A percentile compares a stretch with the other conserved stretches of the same genome.
These are phyloP conservation scores for Malania oleifera DNA, from an alignment of 164 flowering plant species.

Conservation along the genomic window DNA sequence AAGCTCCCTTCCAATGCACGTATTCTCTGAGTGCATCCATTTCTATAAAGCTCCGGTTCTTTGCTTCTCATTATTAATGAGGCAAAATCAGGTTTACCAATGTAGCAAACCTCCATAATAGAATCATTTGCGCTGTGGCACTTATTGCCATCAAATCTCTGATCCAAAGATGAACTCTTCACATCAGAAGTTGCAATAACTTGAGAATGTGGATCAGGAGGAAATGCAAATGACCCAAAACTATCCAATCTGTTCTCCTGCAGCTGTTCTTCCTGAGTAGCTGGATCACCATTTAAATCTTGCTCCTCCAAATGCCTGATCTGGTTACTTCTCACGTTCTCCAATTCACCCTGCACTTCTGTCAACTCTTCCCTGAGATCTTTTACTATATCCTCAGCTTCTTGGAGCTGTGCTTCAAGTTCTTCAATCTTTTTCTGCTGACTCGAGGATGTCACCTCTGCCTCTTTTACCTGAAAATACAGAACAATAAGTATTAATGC, in stretches of 20 bases:
- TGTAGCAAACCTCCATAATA: slow-evolving; percentile 19
- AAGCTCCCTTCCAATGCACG: slow-evolving; percentile 57
- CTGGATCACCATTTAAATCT: slow-evolving; percentile 7
- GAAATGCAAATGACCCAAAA: slow-evolving; percentile 14
- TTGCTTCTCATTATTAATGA: slow-evolving; percentile 57
- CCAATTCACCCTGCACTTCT: slow-evolving; percentile 48
- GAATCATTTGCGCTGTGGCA: slow-evolving; percentile 15
- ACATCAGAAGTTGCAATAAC: slow-evolving; percentile 18
- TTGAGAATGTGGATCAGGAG: slow-evolving; percentile 16
- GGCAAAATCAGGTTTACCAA: slow-evolving; percentile 44
- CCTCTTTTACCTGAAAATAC: slow-evolving; percentile 45
- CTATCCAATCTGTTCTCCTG: slow-evolving; percentile 18
- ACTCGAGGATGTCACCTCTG: slow-evolving; percentile 40
- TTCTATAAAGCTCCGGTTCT: slow-evolving; percentile 56
- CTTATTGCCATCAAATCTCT: slow-evolving; percentile 14
- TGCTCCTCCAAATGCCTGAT: slow-evolving; percentile 18
- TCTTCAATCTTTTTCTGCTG: slow-evolving; percentile 68
- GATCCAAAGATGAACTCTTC: slow-evolving; percentile 17
- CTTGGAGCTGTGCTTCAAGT: slow-evolving; percentile 84
- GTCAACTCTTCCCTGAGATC: slow-evolving; percentile 67
- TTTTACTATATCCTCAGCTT: slow-evolving; percentile 71
- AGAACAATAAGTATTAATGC: neutral
- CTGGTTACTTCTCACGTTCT: slow-evolving; percentile 25
- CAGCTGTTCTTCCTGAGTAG: slow-evolving; percentile 13
- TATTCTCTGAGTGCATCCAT: slow-evolving; percentile 74